Evolutionary conservation across 2,329 filamentous ascomycete genomes (phyloP).

Genomic region (Talaromyces sp.): DNA sequence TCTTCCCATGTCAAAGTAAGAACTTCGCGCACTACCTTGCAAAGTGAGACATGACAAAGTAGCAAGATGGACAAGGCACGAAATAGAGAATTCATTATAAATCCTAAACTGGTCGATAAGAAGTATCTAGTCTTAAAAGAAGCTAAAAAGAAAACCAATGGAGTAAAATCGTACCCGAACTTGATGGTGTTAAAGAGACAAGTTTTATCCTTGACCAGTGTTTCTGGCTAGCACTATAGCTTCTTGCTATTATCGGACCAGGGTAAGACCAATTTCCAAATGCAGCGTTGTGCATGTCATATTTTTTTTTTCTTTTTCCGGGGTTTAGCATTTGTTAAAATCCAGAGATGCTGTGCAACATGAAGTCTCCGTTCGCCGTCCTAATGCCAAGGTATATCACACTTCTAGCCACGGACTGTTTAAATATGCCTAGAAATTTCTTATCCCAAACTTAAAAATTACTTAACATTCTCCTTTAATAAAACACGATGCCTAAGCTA

Average conservation of each 20-base stretch:
- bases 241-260: background rate
- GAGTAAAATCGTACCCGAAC: background rate
- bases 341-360: background rate
- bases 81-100: background rate
- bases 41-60: slow-evolving; percentile 5
- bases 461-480: background rate
- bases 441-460: background rate
- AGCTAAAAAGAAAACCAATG: background rate
- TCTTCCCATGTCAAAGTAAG: slow-evolving; percentile 30
- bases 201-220: background rate
- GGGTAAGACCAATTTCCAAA: background rate
- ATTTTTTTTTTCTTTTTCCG: background rate
- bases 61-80: background rate
- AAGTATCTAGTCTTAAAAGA: background rate
- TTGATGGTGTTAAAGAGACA: background rate
- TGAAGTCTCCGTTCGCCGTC: background rate
- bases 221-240: background rate
- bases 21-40: slow-evolving; percentile 17
- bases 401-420: background rate
- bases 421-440: background rate
- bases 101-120: background rate
- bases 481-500: background rate
- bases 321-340: background rate
- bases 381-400: background rate
- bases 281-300: background rate